Evolutionary conservation across 2,329 filamentous ascomycete species (phyloP).

Genomic region (Echinosphaeria canescens): DNA sequence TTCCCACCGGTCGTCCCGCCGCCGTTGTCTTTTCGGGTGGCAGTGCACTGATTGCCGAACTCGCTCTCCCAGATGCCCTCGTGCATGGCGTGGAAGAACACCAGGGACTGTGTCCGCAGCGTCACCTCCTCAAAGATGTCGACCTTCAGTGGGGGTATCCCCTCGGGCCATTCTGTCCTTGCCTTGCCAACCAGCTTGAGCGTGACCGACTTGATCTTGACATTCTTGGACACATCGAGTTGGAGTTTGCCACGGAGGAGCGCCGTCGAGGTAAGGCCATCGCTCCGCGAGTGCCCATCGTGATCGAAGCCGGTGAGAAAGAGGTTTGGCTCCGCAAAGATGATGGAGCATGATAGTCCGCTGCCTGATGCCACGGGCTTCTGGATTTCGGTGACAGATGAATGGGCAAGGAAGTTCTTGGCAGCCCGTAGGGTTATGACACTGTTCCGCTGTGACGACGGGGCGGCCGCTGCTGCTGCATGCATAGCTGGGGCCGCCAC

Average conservation of each 20-base stretch:
- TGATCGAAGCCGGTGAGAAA: constrained; percentile 66
- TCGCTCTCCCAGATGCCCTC: constrained; percentile 32
- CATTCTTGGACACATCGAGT: constrained; percentile 65
- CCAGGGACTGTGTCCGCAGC: constrained; percentile 71
- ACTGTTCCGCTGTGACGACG: too few species aligned
- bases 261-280: constrained; percentile 44
- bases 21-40: constrained; percentile 18
- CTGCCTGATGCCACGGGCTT: constrained; percentile 65
- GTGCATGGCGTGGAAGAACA: constrained; percentile 71
- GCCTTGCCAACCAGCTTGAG: constrained; percentile 72
- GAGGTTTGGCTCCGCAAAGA: constrained; percentile 59
- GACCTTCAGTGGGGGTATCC: constrained; percentile 70
- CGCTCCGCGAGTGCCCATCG: constrained; percentile 27
- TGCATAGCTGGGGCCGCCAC: too few species aligned
- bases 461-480: too few species aligned
- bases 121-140: constrained; percentile 71
- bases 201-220: constrained; percentile 82
- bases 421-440: constrained; percentile 25
- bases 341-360: constrained; percentile 51
- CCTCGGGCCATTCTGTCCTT: constrained; percentile 90
- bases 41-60: constrained; percentile 41
- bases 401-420: constrained; percentile 27
- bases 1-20: constrained; percentile 13
- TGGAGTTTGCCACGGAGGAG: constrained; percentile 72
- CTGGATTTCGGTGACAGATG: constrained; percentile 28